Evolutionary conservation across 768 basidiomycete species (phyloP).

Genomic region (Leccinum disarticulatum): DNA sequence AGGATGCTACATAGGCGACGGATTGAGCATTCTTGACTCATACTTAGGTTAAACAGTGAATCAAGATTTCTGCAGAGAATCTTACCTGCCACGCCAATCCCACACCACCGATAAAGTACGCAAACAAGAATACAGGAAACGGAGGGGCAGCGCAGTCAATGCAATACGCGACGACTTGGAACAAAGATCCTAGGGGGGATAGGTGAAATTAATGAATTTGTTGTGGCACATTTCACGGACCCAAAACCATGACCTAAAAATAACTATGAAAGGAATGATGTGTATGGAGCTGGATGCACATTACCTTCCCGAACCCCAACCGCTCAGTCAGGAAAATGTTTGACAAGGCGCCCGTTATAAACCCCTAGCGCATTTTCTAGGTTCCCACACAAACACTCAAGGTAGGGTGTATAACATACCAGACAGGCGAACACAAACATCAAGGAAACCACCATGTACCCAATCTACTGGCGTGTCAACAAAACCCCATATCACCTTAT

Average conservation of each 20-base stretch:
- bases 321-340: constrained; percentile 47
- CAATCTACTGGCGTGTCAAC: constrained; percentile 36
- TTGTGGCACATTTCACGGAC: constrained; percentile 12
- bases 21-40: constrained; percentile 65
- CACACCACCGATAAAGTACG: constrained; percentile 47
- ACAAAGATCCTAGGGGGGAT: constrained; percentile 44
- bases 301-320: constrained; percentile 44
- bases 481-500: neutral
- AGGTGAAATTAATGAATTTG: neutral
- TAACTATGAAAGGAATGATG: neutral
- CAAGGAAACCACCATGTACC: constrained; percentile 52
- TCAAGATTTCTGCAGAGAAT: neutral
- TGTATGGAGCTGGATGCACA: neutral
- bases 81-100: constrained; percentile 48
- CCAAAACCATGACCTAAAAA: constrained; percentile 42
- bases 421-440: constrained; percentile 53
- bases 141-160: constrained; percentile 58
- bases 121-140: constrained; percentile 60
- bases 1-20: constrained; percentile 64
- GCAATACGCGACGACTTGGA: constrained; percentile 53
- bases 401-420: constrained; percentile 28
- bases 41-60: neutral
- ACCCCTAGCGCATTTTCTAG: constrained; percentile 33
- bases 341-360: constrained; percentile 41
- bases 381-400: constrained; percentile 20